These are phyloP conservation scores for Solanum arcanum DNA, from an alignment of 257 asterid genomes.

Conservation along the genomic window DNA sequence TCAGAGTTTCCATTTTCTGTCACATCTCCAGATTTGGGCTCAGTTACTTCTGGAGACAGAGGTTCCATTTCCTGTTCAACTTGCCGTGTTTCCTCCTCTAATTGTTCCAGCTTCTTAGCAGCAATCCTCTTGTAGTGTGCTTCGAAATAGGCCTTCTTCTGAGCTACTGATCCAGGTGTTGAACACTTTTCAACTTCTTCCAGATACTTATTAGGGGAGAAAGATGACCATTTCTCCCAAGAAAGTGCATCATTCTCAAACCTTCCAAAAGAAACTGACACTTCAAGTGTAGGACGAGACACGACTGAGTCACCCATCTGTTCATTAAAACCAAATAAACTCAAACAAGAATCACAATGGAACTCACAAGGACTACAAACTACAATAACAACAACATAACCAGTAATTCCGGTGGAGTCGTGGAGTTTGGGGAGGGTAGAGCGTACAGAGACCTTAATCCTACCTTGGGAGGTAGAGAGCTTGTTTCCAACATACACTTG, in stretches of 20 bases:
- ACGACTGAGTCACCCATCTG: conserved; percentile 69
- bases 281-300: conserved; percentile 51
- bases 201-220: conserved; percentile 81
- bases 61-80: conserved; percentile 3
- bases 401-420: background rate
- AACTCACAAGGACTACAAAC: background rate
- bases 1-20: background rate
- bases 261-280: conserved; percentile 86
- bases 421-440: background rate
- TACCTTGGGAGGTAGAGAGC: background rate
- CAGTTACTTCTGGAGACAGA: conserved; percentile 6
- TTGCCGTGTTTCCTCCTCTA: conserved; percentile 42
- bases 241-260: conserved; percentile 76
- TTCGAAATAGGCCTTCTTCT: conserved; percentile 90
- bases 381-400: background rate
- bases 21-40: conserved; percentile 11
- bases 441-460: background rate
- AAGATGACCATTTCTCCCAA: conserved; percentile 96
- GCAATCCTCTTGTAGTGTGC: conserved; percentile 87
- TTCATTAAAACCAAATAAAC: conserved; percentile 16
- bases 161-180: conserved; percentile 89
- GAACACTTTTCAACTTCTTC: conserved; percentile 88
- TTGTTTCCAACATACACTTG: background rate
- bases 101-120: conserved; percentile 64
- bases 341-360: conserved; percentile 6